These are phyloP conservation scores for Vigna reflexopilosa DNA, from an alignment of 306 rosid species.

Conservation along the genomic window DNA sequence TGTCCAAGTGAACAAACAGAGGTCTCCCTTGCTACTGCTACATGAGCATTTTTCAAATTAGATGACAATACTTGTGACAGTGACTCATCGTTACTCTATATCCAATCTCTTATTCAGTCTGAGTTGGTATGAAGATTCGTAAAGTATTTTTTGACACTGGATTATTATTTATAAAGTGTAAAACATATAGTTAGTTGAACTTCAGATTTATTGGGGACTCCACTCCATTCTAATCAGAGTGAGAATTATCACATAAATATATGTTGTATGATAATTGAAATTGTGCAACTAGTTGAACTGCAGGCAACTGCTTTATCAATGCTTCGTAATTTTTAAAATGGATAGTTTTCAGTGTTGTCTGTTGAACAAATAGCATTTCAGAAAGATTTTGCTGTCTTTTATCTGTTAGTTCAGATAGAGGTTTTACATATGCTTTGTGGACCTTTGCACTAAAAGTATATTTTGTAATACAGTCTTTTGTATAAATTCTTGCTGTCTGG, in stretches of 20 bases:
- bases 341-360: background rate
- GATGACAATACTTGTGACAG: background rate
- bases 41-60: background rate
- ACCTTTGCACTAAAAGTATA: constrained; percentile 2
- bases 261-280: constrained; percentile 8
- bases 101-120: constrained; percentile 1
- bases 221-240: background rate
- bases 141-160: background rate
- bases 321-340: constrained; percentile 14
- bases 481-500: background rate
- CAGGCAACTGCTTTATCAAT: constrained; percentile 18
- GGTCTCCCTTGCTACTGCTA: background rate
- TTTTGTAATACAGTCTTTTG: background rate
- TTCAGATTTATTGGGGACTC: background rate
- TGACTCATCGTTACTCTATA: background rate
- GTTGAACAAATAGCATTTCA: background rate
- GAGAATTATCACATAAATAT: background rate
- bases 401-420: background rate
- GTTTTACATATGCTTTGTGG: background rate
- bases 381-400: background rate
- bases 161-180: background rate
- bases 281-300: constrained; percentile 10
- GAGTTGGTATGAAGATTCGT: background rate
- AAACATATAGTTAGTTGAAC: background rate
- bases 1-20: background rate